Base-by-base conservation (phyloP, 176 grass and related monocot genomes). In the Aegilops umbellulata region DNA sequence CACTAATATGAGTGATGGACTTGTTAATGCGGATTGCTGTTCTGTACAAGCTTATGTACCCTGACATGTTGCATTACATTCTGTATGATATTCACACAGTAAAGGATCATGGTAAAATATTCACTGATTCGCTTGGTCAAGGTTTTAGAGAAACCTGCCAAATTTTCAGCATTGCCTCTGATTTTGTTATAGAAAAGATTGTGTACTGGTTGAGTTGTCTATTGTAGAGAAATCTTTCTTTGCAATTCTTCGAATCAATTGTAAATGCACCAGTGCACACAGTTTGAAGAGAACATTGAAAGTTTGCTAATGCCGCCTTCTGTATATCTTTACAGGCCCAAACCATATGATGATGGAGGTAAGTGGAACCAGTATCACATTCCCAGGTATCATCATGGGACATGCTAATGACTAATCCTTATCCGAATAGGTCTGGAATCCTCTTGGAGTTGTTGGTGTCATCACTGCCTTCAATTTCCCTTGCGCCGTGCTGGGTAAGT, bases 261-360 rank as follows among this genome's bases (percentile, higher is more conserved):
- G 30, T 32, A 11, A 35, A 74, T 64, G 46, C 34, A 83, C 41
- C 55, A 30, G 66, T 78, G 5, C 24, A 51, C 71, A 19, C 20
- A 36, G 20, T 82, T 38, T 68, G 34, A 74, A 74, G 20, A 66
- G 11, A 26, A 44, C 19, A 65, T 10, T 13, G n/a, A 26, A 35
- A 38, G 10, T 75, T 61, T 89, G 26, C 65, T 74, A 60, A 87
- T 82, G 53, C 58, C 34, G 10, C 67, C 31, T 20, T 91, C 58
- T 78, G 29, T 76, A 38, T 60, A n/a, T 60, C 20, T 90, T 85
- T 78, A 11, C 97, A 98, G 97, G 97, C 29, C 97, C 94, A 7
- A 95, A 98, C 86, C 97, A 98, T 89, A 96, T 96, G 92, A 98
- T 98, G 97, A 94, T 98, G 97, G 97, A 98, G 92, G 94, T 98